These are phyloP conservation scores for Diaporthe aspalathi DNA, from an alignment of 2,329 filamentous ascomycete genomes.

Conservation along the genomic window DNA sequence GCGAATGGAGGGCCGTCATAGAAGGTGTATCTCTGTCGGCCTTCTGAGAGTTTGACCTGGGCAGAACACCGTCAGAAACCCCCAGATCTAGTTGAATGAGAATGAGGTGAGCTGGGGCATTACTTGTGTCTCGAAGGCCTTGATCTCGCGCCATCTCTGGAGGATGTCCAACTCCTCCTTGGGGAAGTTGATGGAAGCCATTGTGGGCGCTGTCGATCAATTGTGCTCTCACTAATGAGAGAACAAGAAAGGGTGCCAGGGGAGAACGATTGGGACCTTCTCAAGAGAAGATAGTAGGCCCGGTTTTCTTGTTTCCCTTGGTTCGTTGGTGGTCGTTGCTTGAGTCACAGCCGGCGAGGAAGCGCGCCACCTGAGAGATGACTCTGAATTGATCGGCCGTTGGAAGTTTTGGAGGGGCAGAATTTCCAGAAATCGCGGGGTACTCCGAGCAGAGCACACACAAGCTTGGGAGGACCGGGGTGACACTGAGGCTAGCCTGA, in stretches of 20 bases:
- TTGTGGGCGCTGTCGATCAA: slow-evolving; percentile 40
- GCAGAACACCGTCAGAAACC: slow-evolving; percentile 37
- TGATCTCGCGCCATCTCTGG: slow-evolving; percentile 88
- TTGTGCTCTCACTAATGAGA: slow-evolving; percentile 29
- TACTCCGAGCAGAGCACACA: slow-evolving; percentile 20
- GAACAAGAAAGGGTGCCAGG: neutral
- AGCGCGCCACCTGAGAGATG: slow-evolving; percentile 27
- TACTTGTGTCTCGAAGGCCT: slow-evolving; percentile 89
- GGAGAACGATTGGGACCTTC: neutral
- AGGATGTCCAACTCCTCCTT: slow-evolving; percentile 90
- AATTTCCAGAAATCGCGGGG: slow-evolving; percentile 37
- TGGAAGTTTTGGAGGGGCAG: slow-evolving; percentile 38
- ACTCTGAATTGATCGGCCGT: slow-evolving; percentile 32
- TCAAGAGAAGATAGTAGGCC: neutral
- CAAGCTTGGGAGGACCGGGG: slow-evolving; percentile 13
- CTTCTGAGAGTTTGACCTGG: slow-evolving; percentile 81
- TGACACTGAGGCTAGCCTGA: neutral
- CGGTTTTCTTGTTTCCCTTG: slow-evolving; percentile 9
- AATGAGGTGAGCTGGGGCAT: slow-evolving; percentile 37
- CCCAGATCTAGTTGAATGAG: no score
- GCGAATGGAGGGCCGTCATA: slow-evolving; percentile 89
- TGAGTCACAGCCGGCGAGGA: slow-evolving; percentile 35
- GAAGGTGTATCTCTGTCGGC: slow-evolving; percentile 89
- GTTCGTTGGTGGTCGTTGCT: slow-evolving; percentile 17
- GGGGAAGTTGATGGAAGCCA: slow-evolving; percentile 91